These are phyloP conservation scores for Boletellus ananiceps DNA, from an alignment of 768 basidiomycete species.

Conservation along the genomic window DNA sequence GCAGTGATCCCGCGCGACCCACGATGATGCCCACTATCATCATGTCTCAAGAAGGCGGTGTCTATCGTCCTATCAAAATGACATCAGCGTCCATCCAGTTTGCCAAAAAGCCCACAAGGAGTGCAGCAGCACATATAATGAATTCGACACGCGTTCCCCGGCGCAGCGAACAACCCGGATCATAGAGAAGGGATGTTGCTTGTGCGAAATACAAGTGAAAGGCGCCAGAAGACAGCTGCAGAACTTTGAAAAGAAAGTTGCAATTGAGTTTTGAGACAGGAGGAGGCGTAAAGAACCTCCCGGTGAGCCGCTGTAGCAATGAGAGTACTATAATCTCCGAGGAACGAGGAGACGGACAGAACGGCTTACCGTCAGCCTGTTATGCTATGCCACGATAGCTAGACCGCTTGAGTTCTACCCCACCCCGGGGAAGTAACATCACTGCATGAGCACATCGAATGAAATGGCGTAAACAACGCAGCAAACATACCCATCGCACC, in stretches of 20 bases:
- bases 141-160: constrained; percentile 14
- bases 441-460: constrained; percentile 17
- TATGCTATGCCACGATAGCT: constrained; percentile 8
- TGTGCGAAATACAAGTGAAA: not conserved
- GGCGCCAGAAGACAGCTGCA: constrained; percentile 11
- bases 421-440: constrained; percentile 10
- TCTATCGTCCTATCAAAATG: constrained; percentile 13
- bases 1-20: constrained; percentile 6
- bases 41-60: constrained; percentile 12
- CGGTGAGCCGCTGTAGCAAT: constrained; percentile 8
- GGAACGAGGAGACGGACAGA: constrained; percentile 20
- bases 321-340: constrained; percentile 24
- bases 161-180: constrained; percentile 10
- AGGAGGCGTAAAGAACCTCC: constrained; percentile 11
- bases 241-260: constrained; percentile 8
- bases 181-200: constrained; percentile 4
- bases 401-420: constrained; percentile 7
- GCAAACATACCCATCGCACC: constrained; percentile 19
- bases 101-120: constrained; percentile 13
- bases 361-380: constrained; percentile 8
- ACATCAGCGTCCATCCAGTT: constrained; percentile 19
- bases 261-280: constrained; percentile 1
- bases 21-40: constrained; percentile 4
- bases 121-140: constrained; percentile 8
- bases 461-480: constrained; percentile 19